Base-by-base conservation (phyloP, 805 yeast species). In the Starmerella apis region DNA sequence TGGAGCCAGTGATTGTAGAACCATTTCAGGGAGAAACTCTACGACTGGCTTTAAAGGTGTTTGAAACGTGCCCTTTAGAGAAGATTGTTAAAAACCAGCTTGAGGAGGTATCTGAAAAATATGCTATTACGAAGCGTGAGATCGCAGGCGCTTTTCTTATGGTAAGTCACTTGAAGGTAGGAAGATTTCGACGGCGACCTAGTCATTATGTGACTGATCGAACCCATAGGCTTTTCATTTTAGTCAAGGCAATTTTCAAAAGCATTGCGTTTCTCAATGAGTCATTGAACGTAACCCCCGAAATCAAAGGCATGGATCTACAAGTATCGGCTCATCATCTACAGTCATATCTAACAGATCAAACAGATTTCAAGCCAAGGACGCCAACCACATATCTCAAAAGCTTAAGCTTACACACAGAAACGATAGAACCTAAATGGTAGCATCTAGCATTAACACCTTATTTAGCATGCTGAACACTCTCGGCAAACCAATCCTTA, bases 11-110 rank as follows among this genome's bases (percentile, higher is more conserved):
- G 3, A 3, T 13, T 7, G 43, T 33, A 13, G 32, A 24, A 14
- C 48, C 48, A 14, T n/a, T 46, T 8, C 9, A 11, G 4, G 49
- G 49, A 4, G 27, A 28, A 4, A 11, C 24, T 4, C 20, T 46
- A 19, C 19, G 16, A 4, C 30, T 27, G n/a, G 36, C 43, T 4
- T 11, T 23, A 2, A n/a, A 27, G 18, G 44, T 18, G 3, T 20
- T 37, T 5, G 4, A 13, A 5, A n/a, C 19, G 6, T 4, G 13
- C 18, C 18, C 36, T 14, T 4, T 46, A 3, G 30, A 9, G 4
- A 8, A 16, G 10, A 37, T 46, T 2, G 28, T 46, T 4, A n/a
- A 9, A 13, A 46, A 46, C 14, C 49, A 46, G 28, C 43, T 46
- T 30, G 44, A 46, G 43, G 23, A 37, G 44, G 43, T 46, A 1